phyloP scores from a whole-genome alignment of 257 asterid species.

The Eustoma russellianum region DNA sequence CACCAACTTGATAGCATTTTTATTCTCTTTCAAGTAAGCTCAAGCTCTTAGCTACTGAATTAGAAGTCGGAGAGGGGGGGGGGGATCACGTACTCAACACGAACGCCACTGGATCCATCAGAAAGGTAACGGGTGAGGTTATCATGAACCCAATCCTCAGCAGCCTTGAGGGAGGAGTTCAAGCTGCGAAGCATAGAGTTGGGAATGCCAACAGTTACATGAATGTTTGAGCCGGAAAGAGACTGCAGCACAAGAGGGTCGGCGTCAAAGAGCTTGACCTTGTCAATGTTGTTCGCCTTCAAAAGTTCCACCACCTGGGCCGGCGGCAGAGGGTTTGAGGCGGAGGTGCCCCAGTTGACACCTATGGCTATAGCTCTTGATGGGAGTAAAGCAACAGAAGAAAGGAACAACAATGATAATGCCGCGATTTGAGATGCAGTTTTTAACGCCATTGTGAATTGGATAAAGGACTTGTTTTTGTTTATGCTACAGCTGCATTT shows the following conservation, averaged over 20 bases:
- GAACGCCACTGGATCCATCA: constrained; percentile 41
- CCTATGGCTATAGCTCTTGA: constrained; percentile 37
- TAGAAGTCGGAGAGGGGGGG: neutral
- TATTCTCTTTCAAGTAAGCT: too few relatives aligned
- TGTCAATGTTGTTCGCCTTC: constrained; percentile 47
- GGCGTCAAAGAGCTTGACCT: constrained; percentile 67
- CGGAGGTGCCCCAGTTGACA: constrained; percentile 81
- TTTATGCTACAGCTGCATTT: constrained; percentile 1
- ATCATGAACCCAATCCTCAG: constrained; percentile 79
- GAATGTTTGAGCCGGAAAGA: constrained; percentile 53
- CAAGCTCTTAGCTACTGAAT: neutral
- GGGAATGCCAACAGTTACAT: constrained; percentile 70
- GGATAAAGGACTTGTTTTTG: neutral
- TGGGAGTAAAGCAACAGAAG: constrained; percentile 2
- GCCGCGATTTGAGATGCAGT: constrained; percentile 5
- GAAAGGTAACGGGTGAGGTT: constrained; percentile 74
- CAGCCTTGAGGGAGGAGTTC: constrained; percentile 63
- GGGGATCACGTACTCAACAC: constrained; percentile 37
- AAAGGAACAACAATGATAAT: constrained; percentile 1
- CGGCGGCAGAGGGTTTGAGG: constrained; percentile 78
- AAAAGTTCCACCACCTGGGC: constrained; percentile 63
- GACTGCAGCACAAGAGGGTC: constrained; percentile 51
- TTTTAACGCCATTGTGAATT: constrained; percentile 20
- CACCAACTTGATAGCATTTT: too few relatives aligned
- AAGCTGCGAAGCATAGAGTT: constrained; percentile 66